Conservation (phyloP, 495 filamentous ascomycete species). For the Halenospora varia region DNA sequence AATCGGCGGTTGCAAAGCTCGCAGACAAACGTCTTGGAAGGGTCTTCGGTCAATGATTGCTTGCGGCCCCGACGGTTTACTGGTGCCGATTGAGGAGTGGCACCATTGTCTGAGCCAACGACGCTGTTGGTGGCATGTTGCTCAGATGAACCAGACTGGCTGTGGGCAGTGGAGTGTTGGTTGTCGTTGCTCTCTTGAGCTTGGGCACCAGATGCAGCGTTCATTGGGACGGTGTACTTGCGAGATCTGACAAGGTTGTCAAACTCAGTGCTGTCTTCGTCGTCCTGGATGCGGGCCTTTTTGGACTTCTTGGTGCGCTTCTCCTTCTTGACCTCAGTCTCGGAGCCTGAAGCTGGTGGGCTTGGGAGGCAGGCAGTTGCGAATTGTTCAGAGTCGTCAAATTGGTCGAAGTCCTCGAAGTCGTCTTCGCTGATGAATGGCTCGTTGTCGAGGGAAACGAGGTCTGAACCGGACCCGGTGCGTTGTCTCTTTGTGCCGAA, state of each 20-base stretch:
- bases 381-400: constrained; percentile 56
- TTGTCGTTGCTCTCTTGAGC: constrained; percentile 32
- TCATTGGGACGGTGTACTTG: constrained; percentile 41
- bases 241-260: constrained; percentile 32
- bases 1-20: constrained; percentile 94
- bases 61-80: constrained; percentile 94
- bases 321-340: constrained; percentile 43
- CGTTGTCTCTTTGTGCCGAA: constrained; percentile 76
- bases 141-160: constrained; percentile 31
- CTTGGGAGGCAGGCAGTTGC: constrained; percentile 46
- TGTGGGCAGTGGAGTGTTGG: constrained; percentile 29
- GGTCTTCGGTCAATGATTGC: constrained; percentile 96
- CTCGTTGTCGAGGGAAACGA: constrained; percentile 61
- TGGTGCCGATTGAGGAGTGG: constrained; percentile 45
- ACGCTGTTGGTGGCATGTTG: constrained; percentile 34
- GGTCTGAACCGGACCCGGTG: constrained; percentile 50
- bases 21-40: constrained; percentile 97
- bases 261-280: constrained; percentile 36
- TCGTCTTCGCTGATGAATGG: constrained; percentile 70
- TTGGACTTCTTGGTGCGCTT: constrained; percentile 66
- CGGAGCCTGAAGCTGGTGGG: constrained; percentile 40
- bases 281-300: constrained; percentile 27
- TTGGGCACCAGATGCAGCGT: constrained; percentile 36
- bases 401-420: constrained; percentile 62
- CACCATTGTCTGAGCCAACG: constrained; percentile 25